Evolutionary conservation across 2,329 filamentous ascomycete genomes (phyloP), one percentile per base, ranked within the genome.

Genomic region (Clarireedia paspali): DNA sequence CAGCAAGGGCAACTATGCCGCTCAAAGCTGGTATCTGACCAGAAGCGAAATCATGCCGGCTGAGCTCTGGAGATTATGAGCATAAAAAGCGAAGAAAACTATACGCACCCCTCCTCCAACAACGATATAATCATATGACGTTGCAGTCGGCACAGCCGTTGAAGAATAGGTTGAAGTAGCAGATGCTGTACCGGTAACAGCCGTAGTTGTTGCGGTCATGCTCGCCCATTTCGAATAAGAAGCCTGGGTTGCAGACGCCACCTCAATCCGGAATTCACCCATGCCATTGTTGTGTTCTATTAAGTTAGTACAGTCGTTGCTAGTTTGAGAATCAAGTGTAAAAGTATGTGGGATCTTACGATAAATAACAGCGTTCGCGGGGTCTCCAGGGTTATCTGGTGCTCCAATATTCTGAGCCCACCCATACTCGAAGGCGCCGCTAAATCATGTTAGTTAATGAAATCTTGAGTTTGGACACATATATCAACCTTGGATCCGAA

Each of bases 41-140:
- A 9, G 12, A 4, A 14, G 30, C 9, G 5, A 34, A 9, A 34
- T 34, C 30, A 14, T 23, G 17, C 5, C 40, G 12, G 14, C 12
- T 44, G 23, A 44, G 3, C 9, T 44, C 40, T 12, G 40, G 17
- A 34, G 30, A 14, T 4, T 3, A 34, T 44, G 17, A 23, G 40
- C 1, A 6, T 23, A 4, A 20, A n/a, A 5, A 42, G 14, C 9
- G 23, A 42, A 34, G 15, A 6, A 15, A 15, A 24, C 9, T 45
- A 12, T 39, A 55, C 53, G 26, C 7, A 55, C 53, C 50, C 78
- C 77, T 62, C 77, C 77, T 56, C 78, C 77, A 62, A 80, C 73
- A 56, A 80, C 76, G 55, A 81, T 77, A 61, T 78, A 80, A 63
- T 81, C 78, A 64, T 78, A 80, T 56, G 74, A 71, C 58, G 75